A percentile compares a stretch with the other conserved stretches of the same genome.
phyloP scores from a whole-genome alignment of 2,329 filamentous ascomycete species.

The Coniochaeta hoffmannii region DNA sequence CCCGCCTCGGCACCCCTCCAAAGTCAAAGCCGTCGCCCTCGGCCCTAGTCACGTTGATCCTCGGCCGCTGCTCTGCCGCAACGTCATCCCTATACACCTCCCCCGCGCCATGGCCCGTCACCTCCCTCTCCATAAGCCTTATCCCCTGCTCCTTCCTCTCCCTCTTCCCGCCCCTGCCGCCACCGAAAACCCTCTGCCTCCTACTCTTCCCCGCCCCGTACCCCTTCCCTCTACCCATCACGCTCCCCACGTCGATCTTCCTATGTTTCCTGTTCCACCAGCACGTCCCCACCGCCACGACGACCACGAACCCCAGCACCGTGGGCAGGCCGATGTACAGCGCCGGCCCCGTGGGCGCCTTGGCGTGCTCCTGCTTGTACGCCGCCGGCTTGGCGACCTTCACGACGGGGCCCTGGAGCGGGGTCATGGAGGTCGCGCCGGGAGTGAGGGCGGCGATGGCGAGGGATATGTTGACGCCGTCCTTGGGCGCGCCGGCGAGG shows the following conservation, averaged over 20 bases:
- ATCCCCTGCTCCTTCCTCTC: slow-evolving; percentile 33
- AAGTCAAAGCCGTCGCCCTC: slow-evolving; percentile 19
- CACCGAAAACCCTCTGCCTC: slow-evolving; percentile 22
- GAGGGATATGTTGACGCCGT: slow-evolving; percentile 39
- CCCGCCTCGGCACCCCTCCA: slow-evolving; percentile 15
- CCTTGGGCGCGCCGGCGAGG: slow-evolving; percentile 25
- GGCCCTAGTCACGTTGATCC: background rate
- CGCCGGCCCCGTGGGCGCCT: slow-evolving; percentile 28
- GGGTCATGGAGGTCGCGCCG: slow-evolving; percentile 18
- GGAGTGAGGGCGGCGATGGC: slow-evolving; percentile 31
- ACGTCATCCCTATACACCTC: slow-evolving; percentile 16
- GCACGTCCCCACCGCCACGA: slow-evolving; percentile 47
- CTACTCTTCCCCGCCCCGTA: slow-evolving; percentile 31
- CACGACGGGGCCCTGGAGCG: slow-evolving; percentile 33
- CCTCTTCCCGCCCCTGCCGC: slow-evolving; percentile 18
- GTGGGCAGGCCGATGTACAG: slow-evolving; percentile 47
- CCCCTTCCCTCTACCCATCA: slow-evolving; percentile 38
- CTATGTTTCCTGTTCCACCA: slow-evolving; percentile 48
- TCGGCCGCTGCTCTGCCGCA: background rate
- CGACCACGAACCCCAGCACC: slow-evolving; percentile 36
- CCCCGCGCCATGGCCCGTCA: slow-evolving; percentile 4
- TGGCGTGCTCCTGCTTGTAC: slow-evolving; percentile 21
- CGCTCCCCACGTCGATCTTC: slow-evolving; percentile 40
- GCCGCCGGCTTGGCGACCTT: slow-evolving; percentile 29
- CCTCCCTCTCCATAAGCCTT: slow-evolving; percentile 33